phyloP scores from a whole-genome alignment of 495 filamentous ascomycete genomes.

The Tuber borchii region DNA sequence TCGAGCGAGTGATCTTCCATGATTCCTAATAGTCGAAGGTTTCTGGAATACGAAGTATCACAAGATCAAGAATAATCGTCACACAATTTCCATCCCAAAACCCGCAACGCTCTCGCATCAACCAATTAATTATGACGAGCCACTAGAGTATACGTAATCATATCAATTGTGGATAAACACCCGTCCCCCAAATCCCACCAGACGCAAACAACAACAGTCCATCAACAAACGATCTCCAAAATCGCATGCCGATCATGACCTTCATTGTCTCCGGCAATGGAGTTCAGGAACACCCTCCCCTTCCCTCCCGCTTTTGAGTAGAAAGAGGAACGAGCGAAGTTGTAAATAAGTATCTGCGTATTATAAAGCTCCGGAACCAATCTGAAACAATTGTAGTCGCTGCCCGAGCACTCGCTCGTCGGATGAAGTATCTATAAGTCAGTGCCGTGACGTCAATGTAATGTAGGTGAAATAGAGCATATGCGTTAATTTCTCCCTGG shows the following conservation, averaged over 20 bases:
- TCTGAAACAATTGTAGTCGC: background rate
- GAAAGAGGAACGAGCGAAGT: background rate
- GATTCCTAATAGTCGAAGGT: background rate
- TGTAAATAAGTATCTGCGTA: background rate
- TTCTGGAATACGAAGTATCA: background rate
- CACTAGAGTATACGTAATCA: too few relatives aligned
- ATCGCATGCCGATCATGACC: background rate
- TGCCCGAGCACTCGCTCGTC: too few relatives aligned
- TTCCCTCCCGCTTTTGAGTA: background rate
- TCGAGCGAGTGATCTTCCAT: background rate
- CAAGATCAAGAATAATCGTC: background rate
- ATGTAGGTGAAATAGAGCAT: background rate
- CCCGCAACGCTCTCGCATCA: too few relatives aligned
- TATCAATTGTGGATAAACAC: background rate
- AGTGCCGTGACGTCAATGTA: background rate
- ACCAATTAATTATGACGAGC: too few relatives aligned
- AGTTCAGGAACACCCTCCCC: background rate
- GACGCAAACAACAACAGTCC: constrained; percentile 1
- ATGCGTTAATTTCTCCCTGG: constrained; percentile 41
- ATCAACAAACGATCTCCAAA: background rate
- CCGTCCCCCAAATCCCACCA: background rate
- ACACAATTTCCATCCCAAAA: background rate
- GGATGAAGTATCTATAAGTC: background rate
- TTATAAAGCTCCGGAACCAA: background rate
- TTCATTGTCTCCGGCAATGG: background rate